These are phyloP conservation scores for Leccinum aurantiacum DNA, from an alignment of 768 basidiomycete genomes.

Conservation along the genomic window DNA sequence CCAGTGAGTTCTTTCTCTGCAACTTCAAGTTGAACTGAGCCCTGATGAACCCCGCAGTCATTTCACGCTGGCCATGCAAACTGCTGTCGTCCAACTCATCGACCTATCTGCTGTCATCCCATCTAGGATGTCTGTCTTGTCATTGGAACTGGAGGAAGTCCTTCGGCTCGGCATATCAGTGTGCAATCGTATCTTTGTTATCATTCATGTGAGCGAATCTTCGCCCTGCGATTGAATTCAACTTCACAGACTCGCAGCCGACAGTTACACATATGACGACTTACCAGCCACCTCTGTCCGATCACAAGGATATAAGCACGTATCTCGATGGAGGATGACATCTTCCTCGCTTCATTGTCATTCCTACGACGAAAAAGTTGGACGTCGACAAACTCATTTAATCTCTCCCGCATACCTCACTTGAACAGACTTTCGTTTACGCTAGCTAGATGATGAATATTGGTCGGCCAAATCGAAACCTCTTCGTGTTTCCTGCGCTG, in stretches of 20 bases:
- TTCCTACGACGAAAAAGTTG: too few species aligned
- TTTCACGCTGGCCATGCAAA: slow-evolving; percentile 63
- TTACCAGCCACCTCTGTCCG: not conserved
- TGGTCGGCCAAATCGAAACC: too few species aligned
- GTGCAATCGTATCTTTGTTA: slow-evolving; percentile 27
- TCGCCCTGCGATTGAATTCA: not conserved
- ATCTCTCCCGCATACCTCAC: too few species aligned
- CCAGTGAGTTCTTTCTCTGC: slow-evolving; percentile 38
- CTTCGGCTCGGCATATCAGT: slow-evolving; percentile 31
- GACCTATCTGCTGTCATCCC: slow-evolving; percentile 59
- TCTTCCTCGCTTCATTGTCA: too few species aligned
- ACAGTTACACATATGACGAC: not conserved
- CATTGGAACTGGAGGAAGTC: slow-evolving; percentile 43
- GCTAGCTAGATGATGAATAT: too few species aligned
- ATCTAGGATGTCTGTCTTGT: slow-evolving; percentile 52
- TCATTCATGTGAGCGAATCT: slow-evolving; percentile 35
- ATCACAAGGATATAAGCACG: not conserved
- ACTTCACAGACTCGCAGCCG: slow-evolving; percentile 20
- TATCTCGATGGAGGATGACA: too few species aligned
- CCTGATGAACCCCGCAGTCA: slow-evolving; percentile 40
- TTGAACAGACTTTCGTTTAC: too few species aligned
- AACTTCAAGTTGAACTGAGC: not conserved
- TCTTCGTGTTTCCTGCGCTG: too few species aligned
- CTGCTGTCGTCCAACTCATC: slow-evolving; percentile 69
- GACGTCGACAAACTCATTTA: too few species aligned